Evolutionary conservation across 1,284 basidiomycete genomes (phyloP).

Genomic region (Cutaneotrichosporon cavernicola): DNA sequence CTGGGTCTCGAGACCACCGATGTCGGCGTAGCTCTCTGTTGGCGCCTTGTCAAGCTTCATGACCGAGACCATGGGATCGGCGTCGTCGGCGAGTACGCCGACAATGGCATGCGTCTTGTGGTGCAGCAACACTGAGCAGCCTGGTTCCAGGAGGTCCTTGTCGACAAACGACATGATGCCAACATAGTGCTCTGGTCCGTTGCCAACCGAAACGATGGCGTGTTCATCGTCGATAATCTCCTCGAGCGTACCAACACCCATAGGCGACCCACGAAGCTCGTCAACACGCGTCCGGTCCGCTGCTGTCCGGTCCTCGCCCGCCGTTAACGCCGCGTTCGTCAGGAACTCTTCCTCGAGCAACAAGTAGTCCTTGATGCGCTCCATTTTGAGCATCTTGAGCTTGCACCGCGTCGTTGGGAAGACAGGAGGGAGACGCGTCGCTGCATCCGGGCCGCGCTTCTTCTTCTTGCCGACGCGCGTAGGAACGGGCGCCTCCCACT

Average conservation of each 20-base stretch:
- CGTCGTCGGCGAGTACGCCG: constrained; percentile 92
- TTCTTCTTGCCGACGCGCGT: constrained; percentile 95
- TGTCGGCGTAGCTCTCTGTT: constrained; percentile 97
- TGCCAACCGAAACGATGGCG: constrained; percentile 92
- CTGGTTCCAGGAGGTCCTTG: constrained; percentile 96
- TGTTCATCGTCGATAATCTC: constrained; percentile 99
- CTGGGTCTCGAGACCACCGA: constrained; percentile 93
- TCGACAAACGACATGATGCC: constrained; percentile 99
- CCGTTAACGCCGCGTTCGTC: constrained; percentile 86
- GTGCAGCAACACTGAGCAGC: constrained; percentile 91
- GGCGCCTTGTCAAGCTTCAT: constrained; percentile 99
- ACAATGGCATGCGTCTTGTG: constrained; percentile 96
- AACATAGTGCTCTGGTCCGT: constrained; percentile 97
- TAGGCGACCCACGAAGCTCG: constrained; percentile 89
- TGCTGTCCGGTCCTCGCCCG: constrained; percentile 88
- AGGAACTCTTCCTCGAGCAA: constrained; percentile 98
- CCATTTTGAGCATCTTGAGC: constrained; percentile 90
- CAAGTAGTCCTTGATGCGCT: constrained; percentile 98
- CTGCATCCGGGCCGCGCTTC: constrained; percentile 84
- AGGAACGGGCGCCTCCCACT: constrained; percentile 98
- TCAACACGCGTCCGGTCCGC: constrained; percentile 94
- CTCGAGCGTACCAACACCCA: constrained; percentile 95
- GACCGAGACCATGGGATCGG: constrained; percentile 96
- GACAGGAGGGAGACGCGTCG: constrained; percentile 89
- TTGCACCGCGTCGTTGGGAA: constrained; percentile 94